A percentile compares a stretch with the other conserved stretches of the same genome.
Conservation (phyloP, 768 basidiomycete species). For the Lactarius pseudohatsudake region DNA sequence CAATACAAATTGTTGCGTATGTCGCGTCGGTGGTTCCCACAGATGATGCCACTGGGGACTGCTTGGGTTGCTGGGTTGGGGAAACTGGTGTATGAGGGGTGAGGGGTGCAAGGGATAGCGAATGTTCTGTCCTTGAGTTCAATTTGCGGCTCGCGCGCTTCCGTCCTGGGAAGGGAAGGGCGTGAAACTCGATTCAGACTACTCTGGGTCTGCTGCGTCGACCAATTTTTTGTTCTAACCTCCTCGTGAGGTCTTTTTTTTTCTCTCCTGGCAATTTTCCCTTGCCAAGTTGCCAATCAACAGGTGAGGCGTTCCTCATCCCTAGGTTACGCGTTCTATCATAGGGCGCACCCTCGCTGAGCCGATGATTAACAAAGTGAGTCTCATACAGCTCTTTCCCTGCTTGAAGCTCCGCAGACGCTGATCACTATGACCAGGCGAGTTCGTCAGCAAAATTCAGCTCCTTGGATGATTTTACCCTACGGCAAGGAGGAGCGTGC, state of each 20-base stretch:
- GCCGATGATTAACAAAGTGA: too few species aligned
- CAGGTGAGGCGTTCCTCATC: background rate
- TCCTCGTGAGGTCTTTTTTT: slow-evolving; percentile 31
- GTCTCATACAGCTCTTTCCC: too few species aligned
- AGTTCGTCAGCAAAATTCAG: too few species aligned
- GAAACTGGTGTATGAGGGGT: slow-evolving; percentile 30
- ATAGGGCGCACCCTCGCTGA: background rate
- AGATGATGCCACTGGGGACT: background rate
- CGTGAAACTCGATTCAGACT: slow-evolving; percentile 69
- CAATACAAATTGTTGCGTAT: too few species aligned
- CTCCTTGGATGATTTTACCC: too few species aligned
- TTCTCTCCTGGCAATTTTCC: background rate
- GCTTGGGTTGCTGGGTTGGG: slow-evolving; percentile 26
- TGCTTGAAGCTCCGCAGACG: too few species aligned
- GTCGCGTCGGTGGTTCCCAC: background rate
- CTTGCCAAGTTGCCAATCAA: background rate
- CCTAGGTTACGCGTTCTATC: background rate
- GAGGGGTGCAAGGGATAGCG: slow-evolving; percentile 17
- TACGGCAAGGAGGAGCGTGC: too few species aligned
- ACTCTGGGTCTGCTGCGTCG: slow-evolving; percentile 57
- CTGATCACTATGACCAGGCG: too few species aligned
- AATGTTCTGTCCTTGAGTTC: slow-evolving; percentile 54
- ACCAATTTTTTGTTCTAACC: slow-evolving; percentile 37
- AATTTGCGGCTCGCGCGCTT: slow-evolving; percentile 58
- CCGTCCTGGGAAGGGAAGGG: slow-evolving; percentile 17